Evolutionary conservation across 139 green algal species (phyloP), one percentile per base, ranked within the genome.

Genomic region (Chlamydomonas schloesseri): DNA sequence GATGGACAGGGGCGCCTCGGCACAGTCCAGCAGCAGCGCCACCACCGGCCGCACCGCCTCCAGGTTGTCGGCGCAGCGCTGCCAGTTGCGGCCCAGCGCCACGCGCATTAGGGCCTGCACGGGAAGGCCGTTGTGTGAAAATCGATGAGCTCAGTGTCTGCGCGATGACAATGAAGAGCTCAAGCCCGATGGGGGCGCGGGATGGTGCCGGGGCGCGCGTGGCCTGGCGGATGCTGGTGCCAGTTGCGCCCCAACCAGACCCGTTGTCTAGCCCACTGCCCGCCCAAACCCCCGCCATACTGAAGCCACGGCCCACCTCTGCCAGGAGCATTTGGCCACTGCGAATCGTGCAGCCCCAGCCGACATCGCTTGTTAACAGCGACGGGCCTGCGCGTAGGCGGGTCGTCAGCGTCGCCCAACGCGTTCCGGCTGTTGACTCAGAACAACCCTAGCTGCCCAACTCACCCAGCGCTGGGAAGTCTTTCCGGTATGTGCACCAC

Each of bases 311-410:
- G 24, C 82, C 4, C 72, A 97, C 95, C 92, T 98, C 93, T 9
- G 94, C 96, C 34, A 99, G 84, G 18, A 99, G 88, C 97, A 99
- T 99, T 89, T 99, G 97, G 0, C 95, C 97, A 70, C 92, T 97
- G 71, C 97, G 93, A 36, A 99, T 87, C 20, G 98, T 99, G 91
- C 97, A 99, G 50, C 97, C 97, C 97, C 97, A 99, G 10, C 97
- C 97, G 0, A 93, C 92, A 70, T 99, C 97, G 28, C 74, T 96
- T 14, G 88, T 96, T 13, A 97, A 86, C 3, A 73, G n/a, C 3
- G 55, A 60, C 0, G 70, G 37, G 33, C 91, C 88, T 91, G 85
- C 70, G 14, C 42, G 42, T 8, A 50, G 8, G 6, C 42, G 42
- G 42, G n/a, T n/a, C 42, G 42, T 5, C 6, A 8, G 42, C 8